Base-by-base conservation (phyloP, 805 yeast species). In the Scheffersomyces coipomensis region DNA sequence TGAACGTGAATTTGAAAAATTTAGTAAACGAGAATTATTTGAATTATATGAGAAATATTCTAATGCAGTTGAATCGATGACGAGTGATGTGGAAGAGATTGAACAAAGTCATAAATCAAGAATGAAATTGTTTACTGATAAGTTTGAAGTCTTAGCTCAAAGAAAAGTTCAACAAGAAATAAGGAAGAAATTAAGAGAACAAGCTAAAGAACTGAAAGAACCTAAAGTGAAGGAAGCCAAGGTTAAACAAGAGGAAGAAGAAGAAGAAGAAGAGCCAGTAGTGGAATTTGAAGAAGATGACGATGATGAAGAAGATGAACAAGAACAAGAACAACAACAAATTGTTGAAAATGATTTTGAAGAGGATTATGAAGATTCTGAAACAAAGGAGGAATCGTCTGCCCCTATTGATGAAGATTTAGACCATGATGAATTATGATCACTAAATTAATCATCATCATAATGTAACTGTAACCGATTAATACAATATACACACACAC, bases 101-200 rank as follows among this genome's bases (percentile, higher is more conserved):
- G 65, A 66, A 35, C 37, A 37, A 24, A 44, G 49, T 23, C 73
- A 68, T 38, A 46, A 52, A 17, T 55, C 55, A 19, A 56, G 73
- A 42, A 29, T 59, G 8, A 37, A 48, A 5, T 43, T 45, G 22
- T 59, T 68, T 48, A 50, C 57, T 27, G 34, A 44, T 17, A 64
- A 60, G 39, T 53, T 57, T 32, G 57, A 57, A 5, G 57, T 50
- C 19, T 53, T 67, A 34, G 32, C 53, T 19, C 58, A 54, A 31
- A 65, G 71, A 48, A 60, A 58, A 39, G 41, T 43, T 10, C 61
- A 59, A 40, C 61, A 58, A 42, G 68, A 65, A 40, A 47, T 51
- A 29, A 62, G 64, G 46, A 58, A 57, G 30, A 58, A 60, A 47
- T 42, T 60, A 40, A 68, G 58, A 42, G 49, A 42, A 37, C 39